Evolutionary conservation across 2,329 filamentous ascomycete species (phyloP).

Genomic region (Aureobasidium lini): DNA sequence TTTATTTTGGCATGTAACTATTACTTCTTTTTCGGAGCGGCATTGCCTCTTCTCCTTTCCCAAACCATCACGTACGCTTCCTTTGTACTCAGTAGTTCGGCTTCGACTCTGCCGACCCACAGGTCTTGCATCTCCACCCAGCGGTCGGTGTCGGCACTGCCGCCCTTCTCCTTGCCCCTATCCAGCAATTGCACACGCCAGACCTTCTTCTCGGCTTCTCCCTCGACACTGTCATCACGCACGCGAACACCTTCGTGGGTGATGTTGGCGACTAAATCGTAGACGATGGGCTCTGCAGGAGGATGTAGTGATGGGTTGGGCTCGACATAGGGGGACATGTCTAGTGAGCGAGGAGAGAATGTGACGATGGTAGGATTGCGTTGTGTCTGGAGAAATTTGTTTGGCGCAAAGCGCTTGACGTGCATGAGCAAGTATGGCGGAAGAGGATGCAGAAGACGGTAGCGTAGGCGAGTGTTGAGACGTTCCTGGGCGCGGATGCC

Average conservation of each 20-base stretch:
- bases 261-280: constrained; percentile 93
- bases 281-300: constrained; percentile 76
- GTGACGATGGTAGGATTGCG: constrained; percentile 98
- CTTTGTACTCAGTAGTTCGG: constrained; percentile 82
- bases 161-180: constrained; percentile 36
- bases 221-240: constrained; percentile 74
- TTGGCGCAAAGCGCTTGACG: constrained; percentile 92
- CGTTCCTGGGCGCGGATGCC: constrained; percentile 81
- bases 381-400: constrained; percentile 85
- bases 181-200: constrained; percentile 91
- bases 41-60: constrained; percentile 64
- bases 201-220: constrained; percentile 83
- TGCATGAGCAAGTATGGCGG: constrained; percentile 90
- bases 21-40: constrained; percentile 14
- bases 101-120: constrained; percentile 82
- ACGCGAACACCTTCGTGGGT: constrained; percentile 75
- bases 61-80: constrained; percentile 96
- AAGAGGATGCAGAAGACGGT: constrained; percentile 80
- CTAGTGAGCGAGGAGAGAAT: constrained; percentile 76
- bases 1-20: neutral
- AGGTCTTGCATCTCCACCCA: constrained; percentile 94
- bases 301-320: constrained; percentile 67
- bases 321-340: constrained; percentile 86
- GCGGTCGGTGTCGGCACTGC: constrained; percentile 45
- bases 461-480: constrained; percentile 78